These are phyloP conservation scores for Fusarium liriodendri DNA, from an alignment of 2,329 filamentous ascomycete species.

Conservation along the genomic window DNA sequence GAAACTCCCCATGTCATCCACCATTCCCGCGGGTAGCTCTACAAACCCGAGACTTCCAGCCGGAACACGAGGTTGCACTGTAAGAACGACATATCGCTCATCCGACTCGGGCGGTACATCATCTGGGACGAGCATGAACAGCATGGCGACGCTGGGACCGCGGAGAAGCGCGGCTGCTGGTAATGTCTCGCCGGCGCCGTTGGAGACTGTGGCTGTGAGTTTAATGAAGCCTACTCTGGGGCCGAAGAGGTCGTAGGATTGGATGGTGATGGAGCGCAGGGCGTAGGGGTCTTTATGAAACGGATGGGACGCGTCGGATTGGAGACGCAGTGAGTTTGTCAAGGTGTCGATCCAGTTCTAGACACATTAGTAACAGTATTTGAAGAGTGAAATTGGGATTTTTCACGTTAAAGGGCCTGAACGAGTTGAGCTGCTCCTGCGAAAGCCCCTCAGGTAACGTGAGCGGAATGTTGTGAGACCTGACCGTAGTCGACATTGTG, in stretches of 20 bases:
- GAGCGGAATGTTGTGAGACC: constrained; percentile 52
- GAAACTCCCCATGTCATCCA: constrained; percentile 65
- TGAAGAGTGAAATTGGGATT: no score
- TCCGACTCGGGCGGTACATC: constrained; percentile 52
- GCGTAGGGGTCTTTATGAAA: constrained; percentile 66
- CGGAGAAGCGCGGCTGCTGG: constrained; percentile 68
- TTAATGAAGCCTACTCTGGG: constrained; percentile 67
- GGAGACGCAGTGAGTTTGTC: constrained; percentile 58
- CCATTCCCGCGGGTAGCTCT: constrained; percentile 70
- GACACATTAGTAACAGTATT: not conserved
- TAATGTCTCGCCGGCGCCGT: constrained; percentile 59
- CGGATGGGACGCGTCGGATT: constrained; percentile 57
- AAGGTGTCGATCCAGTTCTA: constrained; percentile 64
- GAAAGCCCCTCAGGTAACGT: constrained; percentile 58
- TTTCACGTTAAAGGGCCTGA: constrained; percentile 63
- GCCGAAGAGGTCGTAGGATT: constrained; percentile 66
- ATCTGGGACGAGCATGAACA: constrained; percentile 66
- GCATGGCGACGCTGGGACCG: constrained; percentile 70
- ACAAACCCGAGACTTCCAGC: constrained; percentile 65
- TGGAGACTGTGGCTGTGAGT: constrained; percentile 60
- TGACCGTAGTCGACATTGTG: constrained; percentile 39
- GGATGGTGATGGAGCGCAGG: constrained; percentile 62
- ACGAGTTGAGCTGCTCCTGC: constrained; percentile 57
- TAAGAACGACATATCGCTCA: constrained; percentile 68
- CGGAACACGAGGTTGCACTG: constrained; percentile 68